Percentiles rank a stretch among this genome's conserved stretches.
Conservation (phyloP, 495 filamentous ascomycete species). For the Penicillium maclennaniae region DNA sequence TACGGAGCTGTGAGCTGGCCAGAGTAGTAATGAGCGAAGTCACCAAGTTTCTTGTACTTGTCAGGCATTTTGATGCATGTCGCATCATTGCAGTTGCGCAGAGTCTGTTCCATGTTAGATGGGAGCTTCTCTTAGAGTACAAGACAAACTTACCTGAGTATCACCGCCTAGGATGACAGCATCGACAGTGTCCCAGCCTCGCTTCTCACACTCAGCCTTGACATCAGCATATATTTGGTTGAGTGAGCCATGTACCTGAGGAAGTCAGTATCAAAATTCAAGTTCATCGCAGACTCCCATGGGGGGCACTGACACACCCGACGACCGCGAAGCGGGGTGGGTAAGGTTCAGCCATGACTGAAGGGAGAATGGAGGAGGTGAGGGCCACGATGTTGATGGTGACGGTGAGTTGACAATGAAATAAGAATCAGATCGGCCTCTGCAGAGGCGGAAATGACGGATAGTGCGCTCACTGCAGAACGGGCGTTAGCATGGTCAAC, state of each 20-base stretch:
- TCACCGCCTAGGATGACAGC: slow-evolving; percentile 86
- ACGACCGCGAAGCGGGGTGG: slow-evolving; percentile 59
- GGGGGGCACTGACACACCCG: slow-evolving; percentile 67
- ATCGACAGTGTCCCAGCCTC: slow-evolving; percentile 74
- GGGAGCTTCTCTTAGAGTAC: background rate
- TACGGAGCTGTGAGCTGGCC: slow-evolving; percentile 74
- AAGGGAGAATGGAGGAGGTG: slow-evolving; percentile 1
- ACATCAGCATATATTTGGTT: slow-evolving; percentile 84
- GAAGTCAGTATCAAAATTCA: background rate
- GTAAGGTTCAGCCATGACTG: background rate
- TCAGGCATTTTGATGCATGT: slow-evolving; percentile 78
- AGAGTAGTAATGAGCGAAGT: slow-evolving; percentile 92
- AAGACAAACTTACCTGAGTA: slow-evolving; percentile 60
- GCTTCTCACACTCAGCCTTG: slow-evolving; percentile 53
- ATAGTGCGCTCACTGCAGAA: background rate
- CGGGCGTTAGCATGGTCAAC: background rate
- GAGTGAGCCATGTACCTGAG: slow-evolving; percentile 83
- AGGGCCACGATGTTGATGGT: background rate
- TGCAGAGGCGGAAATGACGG: background rate
- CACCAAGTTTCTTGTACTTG: slow-evolving; percentile 79
- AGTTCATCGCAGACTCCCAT: background rate
- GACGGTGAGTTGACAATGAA: background rate
- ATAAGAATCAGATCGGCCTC: background rate
- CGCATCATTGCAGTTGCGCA: slow-evolving; percentile 83
- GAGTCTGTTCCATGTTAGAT: slow-evolving; percentile 51